phyloP scores from a whole-genome alignment of 306 rosid genomes.

The Prunus fruticosa region DNA sequence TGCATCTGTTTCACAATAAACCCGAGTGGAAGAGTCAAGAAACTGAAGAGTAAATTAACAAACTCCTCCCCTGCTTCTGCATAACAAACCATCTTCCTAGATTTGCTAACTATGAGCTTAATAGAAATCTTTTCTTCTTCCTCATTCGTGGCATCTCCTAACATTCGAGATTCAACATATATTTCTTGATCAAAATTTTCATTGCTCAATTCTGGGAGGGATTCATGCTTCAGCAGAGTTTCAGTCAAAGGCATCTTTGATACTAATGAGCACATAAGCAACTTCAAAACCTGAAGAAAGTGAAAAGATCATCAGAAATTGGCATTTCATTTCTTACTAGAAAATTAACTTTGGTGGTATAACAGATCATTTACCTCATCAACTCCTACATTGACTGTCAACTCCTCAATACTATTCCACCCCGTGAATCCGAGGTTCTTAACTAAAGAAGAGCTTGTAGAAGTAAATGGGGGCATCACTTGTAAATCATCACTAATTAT shows the following conservation, averaged over 20 bases:
- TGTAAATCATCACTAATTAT: not conserved
- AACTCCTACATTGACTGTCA: not conserved
- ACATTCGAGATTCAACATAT: not conserved
- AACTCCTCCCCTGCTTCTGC: conserved; percentile 14
- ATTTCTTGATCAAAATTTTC: too few species aligned
- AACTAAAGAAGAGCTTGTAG: not conserved
- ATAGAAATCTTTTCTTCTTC: not conserved
- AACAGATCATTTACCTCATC: conserved; percentile 4
- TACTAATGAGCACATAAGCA: conserved; percentile 1
- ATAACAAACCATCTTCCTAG: conserved; percentile 11
- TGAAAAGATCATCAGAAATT: not conserved
- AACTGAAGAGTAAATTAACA: conserved; percentile 14
- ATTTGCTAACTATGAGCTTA: conserved; percentile 12
- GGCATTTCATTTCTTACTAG: not conserved
- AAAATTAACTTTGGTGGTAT: too few species aligned
- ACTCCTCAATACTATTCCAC: not conserved
- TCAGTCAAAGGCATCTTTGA: conserved; percentile 14
- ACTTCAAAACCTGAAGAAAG: not conserved
- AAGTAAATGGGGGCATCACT: not conserved
- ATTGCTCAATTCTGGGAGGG: not conserved
- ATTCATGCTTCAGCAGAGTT: conserved; percentile 4
- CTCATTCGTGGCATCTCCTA: not conserved
- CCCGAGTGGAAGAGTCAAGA: conserved; percentile 13
- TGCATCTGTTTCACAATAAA: not conserved
- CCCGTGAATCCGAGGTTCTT: not conserved